These are phyloP conservation scores for Neurospora sp. DNA, from an alignment of 495 filamentous ascomycete species.

Conservation along the genomic window DNA sequence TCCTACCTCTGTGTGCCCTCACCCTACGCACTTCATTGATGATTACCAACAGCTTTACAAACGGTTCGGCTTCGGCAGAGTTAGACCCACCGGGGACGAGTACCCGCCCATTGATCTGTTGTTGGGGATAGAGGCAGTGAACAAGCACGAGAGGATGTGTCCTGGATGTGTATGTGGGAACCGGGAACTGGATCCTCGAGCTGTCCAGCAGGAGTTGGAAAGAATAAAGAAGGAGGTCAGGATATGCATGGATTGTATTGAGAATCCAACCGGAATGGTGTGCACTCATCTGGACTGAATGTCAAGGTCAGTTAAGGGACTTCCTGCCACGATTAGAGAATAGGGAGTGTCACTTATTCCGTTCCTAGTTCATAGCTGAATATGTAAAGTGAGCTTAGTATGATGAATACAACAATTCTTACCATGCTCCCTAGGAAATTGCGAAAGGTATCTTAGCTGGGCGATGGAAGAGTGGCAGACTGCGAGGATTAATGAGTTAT, in stretches of 20 bases:
- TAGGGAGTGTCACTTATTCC: neutral
- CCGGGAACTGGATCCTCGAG: neutral
- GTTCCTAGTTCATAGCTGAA: neutral
- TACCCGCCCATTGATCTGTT: neutral
- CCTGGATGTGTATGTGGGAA: neutral
- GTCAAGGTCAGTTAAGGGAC: neutral
- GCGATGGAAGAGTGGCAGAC: neutral
- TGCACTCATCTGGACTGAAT: neutral
- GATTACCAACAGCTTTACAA: neutral
- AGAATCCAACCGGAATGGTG: neutral
- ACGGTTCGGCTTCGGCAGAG: neutral
- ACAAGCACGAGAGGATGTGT: neutral
- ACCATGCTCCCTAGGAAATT: neutral
- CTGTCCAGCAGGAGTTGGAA: neutral
- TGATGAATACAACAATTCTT: neutral
- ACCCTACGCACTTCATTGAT: neutral
- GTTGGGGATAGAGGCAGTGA: neutral
- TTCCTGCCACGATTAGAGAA: neutral
- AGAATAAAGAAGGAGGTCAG: neutral
- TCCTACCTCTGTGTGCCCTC: neutral
- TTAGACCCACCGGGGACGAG: neutral
- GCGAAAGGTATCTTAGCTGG: neutral
- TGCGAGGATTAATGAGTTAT: neutral
- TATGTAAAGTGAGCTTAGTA: neutral
- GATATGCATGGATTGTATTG: neutral